Evolutionary conservation across 108 stramenopile genomes (phyloP).

Genomic region (Chaetoceros tenuissimus): DNA sequence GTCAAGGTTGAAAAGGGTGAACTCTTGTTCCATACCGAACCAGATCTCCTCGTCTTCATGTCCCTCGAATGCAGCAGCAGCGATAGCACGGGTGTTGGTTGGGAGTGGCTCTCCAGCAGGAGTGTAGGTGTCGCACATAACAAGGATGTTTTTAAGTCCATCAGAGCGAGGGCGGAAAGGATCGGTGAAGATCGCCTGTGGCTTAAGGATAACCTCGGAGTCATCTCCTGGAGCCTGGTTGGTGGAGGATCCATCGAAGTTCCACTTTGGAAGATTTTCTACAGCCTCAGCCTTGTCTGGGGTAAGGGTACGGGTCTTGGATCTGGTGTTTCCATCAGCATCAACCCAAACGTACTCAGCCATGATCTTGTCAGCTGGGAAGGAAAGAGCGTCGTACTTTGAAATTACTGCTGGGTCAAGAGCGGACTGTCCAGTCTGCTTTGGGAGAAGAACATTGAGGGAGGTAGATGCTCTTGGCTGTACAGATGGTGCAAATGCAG

Average conservation of each 20-base stretch:
- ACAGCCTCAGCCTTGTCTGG: conserved; percentile 38
- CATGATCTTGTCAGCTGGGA: conserved; percentile 58
- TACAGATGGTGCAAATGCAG: background rate
- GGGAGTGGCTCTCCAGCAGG: conserved; percentile 81
- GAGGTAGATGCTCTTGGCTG: background rate
- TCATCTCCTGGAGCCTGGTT: conserved; percentile 96
- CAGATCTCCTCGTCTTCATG: conserved; percentile 73
- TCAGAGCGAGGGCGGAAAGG: conserved; percentile 86
- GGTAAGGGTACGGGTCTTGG: conserved; percentile 82
- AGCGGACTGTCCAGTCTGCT: conserved; percentile 49
- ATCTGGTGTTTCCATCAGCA: conserved; percentile 77
- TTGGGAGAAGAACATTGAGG: conserved; percentile 4
- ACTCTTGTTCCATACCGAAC: conserved; percentile 98
- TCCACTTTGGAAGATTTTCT: conserved; percentile 84
- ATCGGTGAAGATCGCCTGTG: conserved; percentile 85
- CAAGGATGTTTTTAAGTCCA: conserved; percentile 84
- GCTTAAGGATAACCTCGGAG: conserved; percentile 86
- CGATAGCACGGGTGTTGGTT: conserved; percentile 80
- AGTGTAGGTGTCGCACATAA: conserved; percentile 94
- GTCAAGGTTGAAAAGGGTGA: conserved; percentile 96
- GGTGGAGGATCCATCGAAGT: conserved; percentile 94
- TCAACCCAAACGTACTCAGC: conserved; percentile 92
- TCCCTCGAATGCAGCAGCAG: conserved; percentile 69
- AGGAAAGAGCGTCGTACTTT: conserved; percentile 51
- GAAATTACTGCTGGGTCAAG: conserved; percentile 69